These are phyloP conservation scores for Penicillium soppii DNA, from an alignment of 495 filamentous ascomycete genomes.

Conservation along the genomic window DNA sequence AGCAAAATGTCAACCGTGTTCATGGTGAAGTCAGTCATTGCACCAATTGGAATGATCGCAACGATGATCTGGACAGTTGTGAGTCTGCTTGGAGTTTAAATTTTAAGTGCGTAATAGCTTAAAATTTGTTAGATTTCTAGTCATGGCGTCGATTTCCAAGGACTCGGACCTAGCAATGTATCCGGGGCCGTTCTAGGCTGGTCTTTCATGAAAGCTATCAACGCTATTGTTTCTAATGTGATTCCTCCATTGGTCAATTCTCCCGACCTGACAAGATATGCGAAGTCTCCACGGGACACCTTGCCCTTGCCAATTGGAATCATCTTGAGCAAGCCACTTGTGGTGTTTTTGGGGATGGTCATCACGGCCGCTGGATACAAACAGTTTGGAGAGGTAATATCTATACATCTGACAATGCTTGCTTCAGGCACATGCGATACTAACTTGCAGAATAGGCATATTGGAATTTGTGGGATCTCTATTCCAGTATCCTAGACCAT, in stretches of 20 bases:
- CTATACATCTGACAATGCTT: no score
- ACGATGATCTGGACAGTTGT: neutral
- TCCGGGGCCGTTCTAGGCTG: neutral
- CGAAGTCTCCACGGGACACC: slow-evolving; percentile 13
- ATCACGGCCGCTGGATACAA: no score
- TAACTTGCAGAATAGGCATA: no score
- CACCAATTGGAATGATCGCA: neutral
- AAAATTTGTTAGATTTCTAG: no score
- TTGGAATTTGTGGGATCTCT: slow-evolving; percentile 26
- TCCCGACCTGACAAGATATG: slow-evolving; percentile 33
- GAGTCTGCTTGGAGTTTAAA: neutral
- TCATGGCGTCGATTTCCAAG: no score
- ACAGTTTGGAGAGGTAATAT: no score
- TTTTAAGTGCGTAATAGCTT: no score
- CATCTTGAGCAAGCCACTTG: slow-evolving; percentile 15
- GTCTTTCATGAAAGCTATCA: slow-evolving; percentile 6
- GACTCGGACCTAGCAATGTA: no score
- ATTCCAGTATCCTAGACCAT: slow-evolving; percentile 16
- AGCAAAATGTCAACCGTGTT: slow-evolving; percentile 11
- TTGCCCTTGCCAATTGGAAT: slow-evolving; percentile 9
- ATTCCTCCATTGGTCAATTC: slow-evolving; percentile 21
- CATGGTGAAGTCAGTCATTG: neutral
- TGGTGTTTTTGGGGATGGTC: slow-evolving; percentile 19
- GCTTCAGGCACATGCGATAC: slow-evolving; percentile 26
- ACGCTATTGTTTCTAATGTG: slow-evolving; percentile 11